Conservation (phyloP, 2,329 filamentous ascomycete genomes). For the Botrytis fabae region DNA sequence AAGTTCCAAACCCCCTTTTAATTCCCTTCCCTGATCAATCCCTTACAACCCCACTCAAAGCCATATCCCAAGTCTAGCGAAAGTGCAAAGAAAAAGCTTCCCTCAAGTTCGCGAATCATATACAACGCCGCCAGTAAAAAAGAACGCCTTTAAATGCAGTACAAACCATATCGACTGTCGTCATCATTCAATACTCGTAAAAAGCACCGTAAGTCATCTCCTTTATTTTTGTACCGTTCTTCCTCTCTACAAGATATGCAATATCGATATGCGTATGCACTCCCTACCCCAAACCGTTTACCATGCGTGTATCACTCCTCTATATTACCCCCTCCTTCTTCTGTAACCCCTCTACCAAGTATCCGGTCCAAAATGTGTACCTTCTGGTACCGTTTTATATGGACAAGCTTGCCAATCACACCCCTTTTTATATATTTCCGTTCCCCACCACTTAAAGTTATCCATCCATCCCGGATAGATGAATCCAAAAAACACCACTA, state of each 20-base stretch:
- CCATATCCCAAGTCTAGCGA: background rate
- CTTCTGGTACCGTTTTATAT: constrained; percentile 63
- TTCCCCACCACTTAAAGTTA: constrained; percentile 83
- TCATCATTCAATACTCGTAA: background rate
- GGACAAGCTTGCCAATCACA: constrained; percentile 84
- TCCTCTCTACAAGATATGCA: background rate
- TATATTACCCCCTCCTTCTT: background rate
- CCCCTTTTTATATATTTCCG: constrained; percentile 78
- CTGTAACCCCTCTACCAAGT: constrained; percentile 46
- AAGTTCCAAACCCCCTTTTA: background rate
- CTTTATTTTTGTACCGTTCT: background rate
- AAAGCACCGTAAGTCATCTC: background rate
- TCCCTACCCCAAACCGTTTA: background rate
- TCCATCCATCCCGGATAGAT: constrained; percentile 77
- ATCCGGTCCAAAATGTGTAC: constrained; percentile 65
- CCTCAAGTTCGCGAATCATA: background rate
- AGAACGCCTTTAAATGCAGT: background rate
- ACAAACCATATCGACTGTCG: background rate
- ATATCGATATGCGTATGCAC: background rate
- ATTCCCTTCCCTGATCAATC: background rate
- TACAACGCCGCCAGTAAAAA: background rate
- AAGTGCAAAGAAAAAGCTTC: background rate
- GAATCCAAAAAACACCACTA: constrained; percentile 83
- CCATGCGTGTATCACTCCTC: background rate
- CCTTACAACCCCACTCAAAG: background rate